These are phyloP conservation scores for Bacidia gigantensis DNA, from an alignment of 495 filamentous ascomycete species.

Conservation along the genomic window DNA sequence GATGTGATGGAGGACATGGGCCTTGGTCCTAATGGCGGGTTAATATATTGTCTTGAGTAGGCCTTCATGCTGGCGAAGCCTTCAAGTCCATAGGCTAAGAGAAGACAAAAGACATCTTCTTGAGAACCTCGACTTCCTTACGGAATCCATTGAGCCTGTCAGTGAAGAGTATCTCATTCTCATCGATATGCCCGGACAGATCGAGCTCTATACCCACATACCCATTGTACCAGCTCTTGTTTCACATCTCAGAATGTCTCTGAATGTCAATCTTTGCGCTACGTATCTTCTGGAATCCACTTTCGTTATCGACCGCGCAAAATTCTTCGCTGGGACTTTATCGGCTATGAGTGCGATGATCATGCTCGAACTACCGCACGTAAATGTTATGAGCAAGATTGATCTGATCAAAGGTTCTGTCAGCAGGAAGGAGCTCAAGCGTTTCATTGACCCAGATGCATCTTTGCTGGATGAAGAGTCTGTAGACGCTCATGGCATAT, in stretches of 20 bases:
- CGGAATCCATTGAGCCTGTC: constrained; percentile 69
- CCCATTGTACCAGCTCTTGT: constrained; percentile 80
- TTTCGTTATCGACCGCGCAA: constrained; percentile 86
- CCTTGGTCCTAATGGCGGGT: constrained; percentile 84
- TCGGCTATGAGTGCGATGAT: constrained; percentile 98
- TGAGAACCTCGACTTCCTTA: constrained; percentile 91
- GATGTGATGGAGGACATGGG: constrained; percentile 98
- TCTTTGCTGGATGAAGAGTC: constrained; percentile 62
- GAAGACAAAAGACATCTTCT: constrained; percentile 50
- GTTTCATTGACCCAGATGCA: constrained; percentile 73
- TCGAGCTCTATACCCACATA: constrained; percentile 96
- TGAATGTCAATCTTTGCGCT: constrained; percentile 87
- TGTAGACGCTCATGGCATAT: constrained; percentile 27
- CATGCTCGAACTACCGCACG: constrained; percentile 88
- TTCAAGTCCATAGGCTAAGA: background rate
- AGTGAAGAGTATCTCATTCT: constrained; percentile 93
- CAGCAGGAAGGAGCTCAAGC: constrained; percentile 66
- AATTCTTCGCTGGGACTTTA: constrained; percentile 91
- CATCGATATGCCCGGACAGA: constrained; percentile 97
- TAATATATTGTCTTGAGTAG: constrained; percentile 94
- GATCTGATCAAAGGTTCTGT: constrained; percentile 81
- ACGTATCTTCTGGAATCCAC: constrained; percentile 90
- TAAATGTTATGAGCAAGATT: constrained; percentile 95
- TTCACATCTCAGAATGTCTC: constrained; percentile 62
- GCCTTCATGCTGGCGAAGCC: too few species aligned